phyloP scores from a whole-genome alignment of 1,284 basidiomycete genomes.

The Microbotryum lychnidis-dioicae region DNA sequence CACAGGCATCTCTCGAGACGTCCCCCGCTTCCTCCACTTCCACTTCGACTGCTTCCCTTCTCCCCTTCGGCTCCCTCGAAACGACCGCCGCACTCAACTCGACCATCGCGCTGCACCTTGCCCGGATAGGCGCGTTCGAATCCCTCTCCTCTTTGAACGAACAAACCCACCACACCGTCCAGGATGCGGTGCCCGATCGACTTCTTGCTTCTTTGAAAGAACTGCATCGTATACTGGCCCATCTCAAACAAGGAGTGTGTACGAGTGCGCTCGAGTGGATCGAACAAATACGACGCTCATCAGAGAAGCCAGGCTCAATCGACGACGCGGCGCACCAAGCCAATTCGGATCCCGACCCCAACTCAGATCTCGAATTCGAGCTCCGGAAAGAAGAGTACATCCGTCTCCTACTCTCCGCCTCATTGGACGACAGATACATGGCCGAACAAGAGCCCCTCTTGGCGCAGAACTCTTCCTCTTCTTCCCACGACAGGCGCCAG shows the following conservation, averaged over 20 bases:
- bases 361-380: conserved; percentile 11
- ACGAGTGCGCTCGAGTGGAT: conserved; percentile 63
- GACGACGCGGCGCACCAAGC: too few relatives aligned
- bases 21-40: conserved; percentile 39
- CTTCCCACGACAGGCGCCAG: conserved; percentile 40
- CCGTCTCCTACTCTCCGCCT: conserved; percentile 11
- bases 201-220: conserved; percentile 43
- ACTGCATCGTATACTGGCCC: conserved; percentile 63
- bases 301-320: too few relatives aligned
- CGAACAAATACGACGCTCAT: background rate
- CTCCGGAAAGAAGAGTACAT: conserved; percentile 22
- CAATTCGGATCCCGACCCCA: background rate
- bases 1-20: background rate
- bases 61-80: conserved; percentile 56
- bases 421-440: conserved; percentile 6
- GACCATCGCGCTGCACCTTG: conserved; percentile 65
- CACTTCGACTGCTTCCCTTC: conserved; percentile 53
- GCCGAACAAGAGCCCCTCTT: conserved; percentile 28
- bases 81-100: conserved; percentile 58
- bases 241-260: conserved; percentile 60
- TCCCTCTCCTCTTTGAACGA: conserved; percentile 51
- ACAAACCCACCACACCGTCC: conserved; percentile 35
- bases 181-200: conserved; percentile 36
- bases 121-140: conserved; percentile 68
- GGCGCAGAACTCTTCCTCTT: conserved; percentile 44